Conservation (phyloP, 108 stramenopile species). For the Aureococcus anophagefferens region DNA sequence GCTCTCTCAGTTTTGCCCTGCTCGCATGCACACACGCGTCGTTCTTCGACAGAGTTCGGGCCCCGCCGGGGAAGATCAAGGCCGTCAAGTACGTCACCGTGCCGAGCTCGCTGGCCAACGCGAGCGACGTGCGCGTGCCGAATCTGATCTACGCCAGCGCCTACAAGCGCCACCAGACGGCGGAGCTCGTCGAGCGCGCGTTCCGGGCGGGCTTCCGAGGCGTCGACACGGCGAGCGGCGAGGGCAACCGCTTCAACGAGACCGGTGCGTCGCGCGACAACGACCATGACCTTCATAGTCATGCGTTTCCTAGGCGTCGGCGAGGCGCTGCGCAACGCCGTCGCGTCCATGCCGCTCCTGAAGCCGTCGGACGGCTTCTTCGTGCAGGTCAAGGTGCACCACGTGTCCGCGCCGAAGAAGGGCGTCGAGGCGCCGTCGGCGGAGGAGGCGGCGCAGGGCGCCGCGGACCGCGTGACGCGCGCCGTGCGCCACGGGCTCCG, state of each 20-base stretch:
- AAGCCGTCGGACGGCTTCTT: not conserved
- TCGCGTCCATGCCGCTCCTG: too few relatives aligned
- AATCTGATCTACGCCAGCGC: not conserved
- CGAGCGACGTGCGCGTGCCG: not conserved
- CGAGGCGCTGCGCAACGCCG: too few relatives aligned
- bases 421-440: too few relatives aligned
- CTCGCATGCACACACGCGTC: too few relatives aligned
- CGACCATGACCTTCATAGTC: too few relatives aligned
- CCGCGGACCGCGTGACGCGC: not conserved
- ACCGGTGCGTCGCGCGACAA: too few relatives aligned
- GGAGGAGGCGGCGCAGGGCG: not conserved
- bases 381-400: not conserved
- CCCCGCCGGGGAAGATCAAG: too few relatives aligned
- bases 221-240: not conserved
- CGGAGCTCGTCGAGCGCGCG: not conserved
- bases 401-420: not conserved
- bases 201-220: not conserved
- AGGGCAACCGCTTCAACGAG: not conserved
- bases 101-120: too few relatives aligned
- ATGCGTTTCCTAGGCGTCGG: too few relatives aligned
- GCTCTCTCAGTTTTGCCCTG: too few relatives aligned
- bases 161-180: not conserved
- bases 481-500: not conserved
- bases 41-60: too few relatives aligned
- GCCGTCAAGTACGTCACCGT: too few relatives aligned